phyloP scores from a whole-genome alignment of 352 stramenopile genomes.

The Globisporangium acanthophoron region DNA sequence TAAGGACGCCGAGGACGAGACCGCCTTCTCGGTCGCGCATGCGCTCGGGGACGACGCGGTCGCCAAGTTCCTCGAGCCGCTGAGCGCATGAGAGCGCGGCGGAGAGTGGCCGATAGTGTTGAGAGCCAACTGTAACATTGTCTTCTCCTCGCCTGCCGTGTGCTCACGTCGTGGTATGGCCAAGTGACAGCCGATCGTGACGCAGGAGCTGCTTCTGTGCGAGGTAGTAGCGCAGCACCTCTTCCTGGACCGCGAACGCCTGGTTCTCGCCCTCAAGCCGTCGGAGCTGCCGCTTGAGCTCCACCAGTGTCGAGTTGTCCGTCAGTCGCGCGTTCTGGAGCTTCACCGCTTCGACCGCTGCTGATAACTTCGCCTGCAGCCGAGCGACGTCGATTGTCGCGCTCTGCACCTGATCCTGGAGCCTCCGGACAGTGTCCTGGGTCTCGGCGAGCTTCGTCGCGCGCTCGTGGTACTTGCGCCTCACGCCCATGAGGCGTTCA shows the following conservation, averaged over 20 bases:
- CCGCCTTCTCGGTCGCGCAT: conserved; percentile 56
- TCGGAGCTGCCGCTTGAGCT: conserved; percentile 36
- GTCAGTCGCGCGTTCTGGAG: conserved; percentile 22
- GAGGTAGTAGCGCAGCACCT: conserved; percentile 35
- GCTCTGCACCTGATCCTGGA: conserved; percentile 16
- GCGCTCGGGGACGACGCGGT: conserved; percentile 78
- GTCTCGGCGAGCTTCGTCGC: conserved; percentile 12
- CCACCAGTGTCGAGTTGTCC: conserved; percentile 29
- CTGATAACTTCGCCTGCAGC: conserved; percentile 15
- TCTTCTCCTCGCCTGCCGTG: background rate
- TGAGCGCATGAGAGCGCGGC: conserved; percentile 11
- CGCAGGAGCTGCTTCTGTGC: conserved; percentile 19
- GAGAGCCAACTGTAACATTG: background rate
- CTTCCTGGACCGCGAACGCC: conserved; percentile 24
- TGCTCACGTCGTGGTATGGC: background rate
- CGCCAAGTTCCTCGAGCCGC: conserved; percentile 48
- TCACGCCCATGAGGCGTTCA: conserved; percentile 15
- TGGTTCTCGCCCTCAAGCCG: conserved; percentile 39
- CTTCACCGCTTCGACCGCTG: conserved; percentile 16
- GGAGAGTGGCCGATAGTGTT: background rate
- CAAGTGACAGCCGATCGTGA: background rate
- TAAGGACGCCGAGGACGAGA: conserved; percentile 64
- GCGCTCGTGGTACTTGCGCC: conserved; percentile 26
- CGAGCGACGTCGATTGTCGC: conserved; percentile 16
- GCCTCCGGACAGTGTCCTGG: conserved; percentile 7